Conservation (phyloP, 2,329 filamentous ascomycete species). For the Nothopassalora personata region DNA sequence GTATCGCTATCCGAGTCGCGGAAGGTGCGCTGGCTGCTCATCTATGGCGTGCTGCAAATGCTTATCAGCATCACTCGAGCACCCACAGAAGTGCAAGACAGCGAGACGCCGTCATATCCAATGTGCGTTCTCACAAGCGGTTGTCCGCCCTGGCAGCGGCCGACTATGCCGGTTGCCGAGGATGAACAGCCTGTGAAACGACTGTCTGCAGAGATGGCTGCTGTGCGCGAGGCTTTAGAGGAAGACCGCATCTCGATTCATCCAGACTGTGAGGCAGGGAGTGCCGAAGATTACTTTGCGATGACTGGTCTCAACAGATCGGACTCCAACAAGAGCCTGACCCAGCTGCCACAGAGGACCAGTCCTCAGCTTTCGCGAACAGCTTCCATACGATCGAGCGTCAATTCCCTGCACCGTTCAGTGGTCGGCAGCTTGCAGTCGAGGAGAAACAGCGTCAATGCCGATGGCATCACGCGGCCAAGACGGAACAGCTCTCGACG, state of each 20-base stretch:
- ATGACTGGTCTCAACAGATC: conserved; percentile 19
- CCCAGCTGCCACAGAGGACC: conserved; percentile 16
- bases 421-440: conserved; percentile 25
- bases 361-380: conserved; percentile 27
- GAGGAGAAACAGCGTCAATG: conserved; percentile 21
- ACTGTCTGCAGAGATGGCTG: conserved; percentile 9
- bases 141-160: conserved; percentile 36
- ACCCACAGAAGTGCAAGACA: conserved; percentile 57
- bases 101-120: conserved; percentile 54
- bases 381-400: conserved; percentile 34
- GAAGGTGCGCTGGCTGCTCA: conserved; percentile 71
- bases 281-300: conserved; percentile 33
- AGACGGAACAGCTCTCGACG: conserved; percentile 21
- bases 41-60: conserved; percentile 70
- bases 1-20: conserved; percentile 61
- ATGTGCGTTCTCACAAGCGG: conserved; percentile 45
- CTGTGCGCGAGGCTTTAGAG: conserved; percentile 11
- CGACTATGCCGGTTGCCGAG: not conserved
- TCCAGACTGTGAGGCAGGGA: conserved; percentile 44
- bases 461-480: conserved; percentile 20
- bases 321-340: conserved; percentile 14
- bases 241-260: conserved; percentile 34
- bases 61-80: conserved; percentile 58
- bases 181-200: not conserved
- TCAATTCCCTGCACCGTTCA: conserved; percentile 28